phyloP scores from a whole-genome alignment of 768 basidiomycete species.

The Leccinum uliginosum region DNA sequence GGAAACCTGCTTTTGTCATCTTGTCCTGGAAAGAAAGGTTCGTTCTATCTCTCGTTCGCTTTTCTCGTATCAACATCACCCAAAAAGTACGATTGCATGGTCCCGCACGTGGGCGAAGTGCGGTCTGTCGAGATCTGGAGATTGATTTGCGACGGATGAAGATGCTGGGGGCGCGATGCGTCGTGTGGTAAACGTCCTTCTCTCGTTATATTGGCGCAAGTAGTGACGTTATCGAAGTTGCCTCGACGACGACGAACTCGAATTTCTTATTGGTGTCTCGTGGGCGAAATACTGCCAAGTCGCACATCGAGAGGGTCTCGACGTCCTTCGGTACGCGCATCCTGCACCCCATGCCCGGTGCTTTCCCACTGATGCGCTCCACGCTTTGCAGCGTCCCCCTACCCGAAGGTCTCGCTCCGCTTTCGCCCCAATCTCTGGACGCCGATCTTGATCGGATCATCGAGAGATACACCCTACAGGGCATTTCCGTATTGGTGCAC shows the following conservation, averaged over 20 bases:
- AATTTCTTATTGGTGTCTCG: constrained; percentile 72
- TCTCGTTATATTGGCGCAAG: neutral
- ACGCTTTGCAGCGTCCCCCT: constrained; percentile 62
- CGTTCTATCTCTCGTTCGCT: constrained; percentile 1
- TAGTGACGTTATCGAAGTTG: constrained; percentile 45
- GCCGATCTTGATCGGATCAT: constrained; percentile 62
- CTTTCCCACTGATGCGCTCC: neutral
- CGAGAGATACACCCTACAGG: constrained; percentile 65
- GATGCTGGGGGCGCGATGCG: constrained; percentile 67
- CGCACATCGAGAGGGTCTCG: constrained; percentile 63
- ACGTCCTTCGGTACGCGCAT: constrained; percentile 64
- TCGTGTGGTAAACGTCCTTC: constrained; percentile 60
- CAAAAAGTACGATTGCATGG: constrained; percentile 63
- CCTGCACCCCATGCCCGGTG: neutral
- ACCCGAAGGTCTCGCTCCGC: constrained; percentile 85
- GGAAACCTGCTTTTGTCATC: constrained; percentile 90
- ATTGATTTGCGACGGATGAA: constrained; percentile 74
- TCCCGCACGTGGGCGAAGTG: constrained; percentile 71
- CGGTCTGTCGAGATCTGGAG: constrained; percentile 79
- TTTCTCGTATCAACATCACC: neutral
- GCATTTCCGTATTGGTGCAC: constrained; percentile 73
- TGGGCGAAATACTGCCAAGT: constrained; percentile 71
- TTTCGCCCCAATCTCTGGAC: constrained; percentile 55
- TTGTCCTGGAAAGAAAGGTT: constrained; percentile 94
- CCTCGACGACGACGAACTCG: constrained; percentile 79